Percentiles rank a stretch among this genome's conserved stretches.
Evolutionary conservation across 305 asterid genomes (phyloP).

Genomic region (Fraxinus angustifolia): DNA sequence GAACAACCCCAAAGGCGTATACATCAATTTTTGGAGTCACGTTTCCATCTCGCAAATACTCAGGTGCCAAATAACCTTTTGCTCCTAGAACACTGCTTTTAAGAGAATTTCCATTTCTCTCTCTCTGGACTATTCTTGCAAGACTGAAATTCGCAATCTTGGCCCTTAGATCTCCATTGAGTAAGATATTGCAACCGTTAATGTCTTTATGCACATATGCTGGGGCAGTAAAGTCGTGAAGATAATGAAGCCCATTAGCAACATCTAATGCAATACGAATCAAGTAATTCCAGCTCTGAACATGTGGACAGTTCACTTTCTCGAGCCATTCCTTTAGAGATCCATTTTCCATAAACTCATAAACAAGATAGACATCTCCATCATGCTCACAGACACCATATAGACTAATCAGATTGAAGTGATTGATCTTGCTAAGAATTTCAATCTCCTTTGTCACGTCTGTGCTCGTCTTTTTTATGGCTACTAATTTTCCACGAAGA

Average conservation of each 20-base stretch:
- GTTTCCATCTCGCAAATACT: constrained; percentile 34
- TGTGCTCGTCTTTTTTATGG: constrained; percentile 36
- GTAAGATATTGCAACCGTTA: constrained; percentile 42
- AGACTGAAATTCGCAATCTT: constrained; percentile 51
- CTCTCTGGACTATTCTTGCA: constrained; percentile 29
- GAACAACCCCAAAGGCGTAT: constrained; percentile 56
- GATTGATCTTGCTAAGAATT: constrained; percentile 49
- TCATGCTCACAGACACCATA: constrained; percentile 50
- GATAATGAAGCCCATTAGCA: constrained; percentile 55
- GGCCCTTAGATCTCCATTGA: constrained; percentile 42
- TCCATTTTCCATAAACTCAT: constrained; percentile 60
- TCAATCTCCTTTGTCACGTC: constrained; percentile 45
- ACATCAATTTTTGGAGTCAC: constrained; percentile 49
- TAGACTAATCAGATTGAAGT: constrained; percentile 55
- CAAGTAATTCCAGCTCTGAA: constrained; percentile 44
- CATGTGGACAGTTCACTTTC: constrained; percentile 18
- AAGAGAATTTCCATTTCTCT: constrained; percentile 27
- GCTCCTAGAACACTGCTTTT: constrained; percentile 24
- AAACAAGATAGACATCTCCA: constrained; percentile 42
- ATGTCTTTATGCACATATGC: constrained; percentile 54
- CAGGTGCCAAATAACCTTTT: constrained; percentile 59
- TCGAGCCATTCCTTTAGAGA: constrained; percentile 52
- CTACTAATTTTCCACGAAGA: constrained; percentile 41
- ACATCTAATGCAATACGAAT: constrained; percentile 52
- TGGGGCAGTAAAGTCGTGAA: constrained; percentile 57